Evolutionary conservation across 2,329 filamentous ascomycete genomes (phyloP).

Genomic region (Botrytis porri): DNA sequence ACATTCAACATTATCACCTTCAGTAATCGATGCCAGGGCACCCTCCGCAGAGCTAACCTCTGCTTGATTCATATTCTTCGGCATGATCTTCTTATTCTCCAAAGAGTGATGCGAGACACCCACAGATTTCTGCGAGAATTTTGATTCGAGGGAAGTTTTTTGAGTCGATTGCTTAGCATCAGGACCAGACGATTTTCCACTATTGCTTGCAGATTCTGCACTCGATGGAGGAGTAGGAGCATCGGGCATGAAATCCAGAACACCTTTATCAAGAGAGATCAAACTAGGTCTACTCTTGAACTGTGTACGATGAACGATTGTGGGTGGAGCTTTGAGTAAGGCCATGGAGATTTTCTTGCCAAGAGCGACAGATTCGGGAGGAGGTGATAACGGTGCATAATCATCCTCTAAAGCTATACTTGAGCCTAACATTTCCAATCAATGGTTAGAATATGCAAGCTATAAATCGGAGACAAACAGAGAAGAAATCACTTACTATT

Average conservation of each 20-base stretch:
- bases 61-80: constrained; percentile 23
- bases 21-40: constrained; percentile 34
- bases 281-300: constrained; percentile 41
- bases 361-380: background rate
- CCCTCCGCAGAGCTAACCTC: constrained; percentile 30
- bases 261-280: constrained; percentile 39
- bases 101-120: constrained; percentile 32
- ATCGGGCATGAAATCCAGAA: constrained; percentile 29
- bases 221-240: constrained; percentile 31
- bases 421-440: background rate
- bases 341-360: constrained; percentile 42
- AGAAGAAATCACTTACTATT: constrained; percentile 33
- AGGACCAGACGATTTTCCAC: constrained; percentile 34
- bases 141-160: constrained; percentile 43
- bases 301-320: constrained; percentile 44
- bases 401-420: background rate
- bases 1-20: constrained; percentile 24
- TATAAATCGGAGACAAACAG: background rate
- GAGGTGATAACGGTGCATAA: constrained; percentile 12
- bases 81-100: constrained; percentile 32
- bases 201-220: constrained; percentile 31
- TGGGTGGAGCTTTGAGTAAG: constrained; percentile 42
- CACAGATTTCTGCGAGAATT: constrained; percentile 37
- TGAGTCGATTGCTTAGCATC: constrained; percentile 34
- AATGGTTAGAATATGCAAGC: background rate